These are phyloP conservation scores for Blastocystis sp. DNA, from an alignment of 352 stramenopile species.

Conservation along the genomic window DNA sequence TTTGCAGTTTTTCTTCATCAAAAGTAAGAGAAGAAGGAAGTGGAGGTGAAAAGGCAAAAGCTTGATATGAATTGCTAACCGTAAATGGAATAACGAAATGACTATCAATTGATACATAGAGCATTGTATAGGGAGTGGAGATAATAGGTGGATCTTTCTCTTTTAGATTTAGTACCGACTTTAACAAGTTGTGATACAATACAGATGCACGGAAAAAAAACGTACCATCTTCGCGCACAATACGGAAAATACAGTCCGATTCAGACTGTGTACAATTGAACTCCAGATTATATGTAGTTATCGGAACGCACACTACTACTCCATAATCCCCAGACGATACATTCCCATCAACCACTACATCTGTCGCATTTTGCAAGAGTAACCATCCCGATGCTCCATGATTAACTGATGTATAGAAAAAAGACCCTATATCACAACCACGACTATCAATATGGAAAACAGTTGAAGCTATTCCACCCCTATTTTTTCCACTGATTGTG, in stretches of 20 bases:
- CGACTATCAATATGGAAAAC: not conserved
- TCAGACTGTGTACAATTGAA: not conserved
- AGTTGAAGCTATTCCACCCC: not conserved
- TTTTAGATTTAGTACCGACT: not conserved
- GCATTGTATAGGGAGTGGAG: not conserved
- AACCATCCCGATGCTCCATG: not conserved
- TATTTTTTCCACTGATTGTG: not conserved
- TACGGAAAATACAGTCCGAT: not conserved
- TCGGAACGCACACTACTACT: not conserved
- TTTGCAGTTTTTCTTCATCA: not conserved
- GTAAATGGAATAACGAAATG: not conserved
- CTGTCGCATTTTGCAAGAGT: not conserved
- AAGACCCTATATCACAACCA: not conserved
- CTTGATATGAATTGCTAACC: not conserved
- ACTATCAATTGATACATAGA: not conserved
- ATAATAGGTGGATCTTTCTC: not conserved
- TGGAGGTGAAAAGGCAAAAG: not conserved
- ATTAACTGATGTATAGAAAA: not conserved
- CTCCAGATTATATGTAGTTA: not conserved
- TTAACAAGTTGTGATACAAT: not conserved
- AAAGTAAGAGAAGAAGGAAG: not conserved
- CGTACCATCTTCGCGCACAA: not conserved
- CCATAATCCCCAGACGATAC: not conserved
- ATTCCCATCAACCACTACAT: not conserved
- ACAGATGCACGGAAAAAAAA: not conserved